Evolutionary conservation across 768 basidiomycete genomes (phyloP), one percentile per base, ranked within the genome.

Genomic region (Auricularia sp.): DNA sequence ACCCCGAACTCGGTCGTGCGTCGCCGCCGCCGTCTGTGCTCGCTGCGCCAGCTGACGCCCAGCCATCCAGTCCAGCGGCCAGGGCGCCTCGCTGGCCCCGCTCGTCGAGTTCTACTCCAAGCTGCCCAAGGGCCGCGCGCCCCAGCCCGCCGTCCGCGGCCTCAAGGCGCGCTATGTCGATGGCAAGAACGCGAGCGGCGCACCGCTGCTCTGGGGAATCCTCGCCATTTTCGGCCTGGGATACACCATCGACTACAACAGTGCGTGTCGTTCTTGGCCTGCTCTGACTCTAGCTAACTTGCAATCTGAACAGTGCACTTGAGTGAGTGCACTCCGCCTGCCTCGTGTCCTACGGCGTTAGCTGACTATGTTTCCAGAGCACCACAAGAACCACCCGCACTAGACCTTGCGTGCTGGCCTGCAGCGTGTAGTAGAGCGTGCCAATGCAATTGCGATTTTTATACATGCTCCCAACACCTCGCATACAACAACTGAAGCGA

Each of bases 61-160:
- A 58, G 23, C 61, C 29, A 29, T 29, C 59, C 71, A 94, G 93
- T 86, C 90, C 63, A 85, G 90, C 62, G 90, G 87, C 64, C 84
- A 89, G 63, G 91, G 92, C 54, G 85, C 84, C 54, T 86, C 90
- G 67, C 88, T 96, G 62, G 80, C 83, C 65, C 86, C 87, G 36
- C 88, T 98, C 72, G 93, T 97, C 68, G 86, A 92, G 69, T 98
- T 97, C 78, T 98, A 98, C 81, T 93, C 91, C 66, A 95, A 93
- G 77, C 84, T 98, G 61, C 96, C 94, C 68, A 98, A 98, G 75
- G 95, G 95, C 58, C 79, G 84, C 47, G 83, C 86, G 42, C 80
- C 90, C 18, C 73, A 80, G 44, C 78, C 85, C 21, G 78, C 81
- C 62, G 77, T 77, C 63, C 77, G 72, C 65, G 91, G 93, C 23